These are phyloP conservation scores for Russula sp. DNA, from an alignment of 768 basidiomycete species.

Conservation along the genomic window DNA sequence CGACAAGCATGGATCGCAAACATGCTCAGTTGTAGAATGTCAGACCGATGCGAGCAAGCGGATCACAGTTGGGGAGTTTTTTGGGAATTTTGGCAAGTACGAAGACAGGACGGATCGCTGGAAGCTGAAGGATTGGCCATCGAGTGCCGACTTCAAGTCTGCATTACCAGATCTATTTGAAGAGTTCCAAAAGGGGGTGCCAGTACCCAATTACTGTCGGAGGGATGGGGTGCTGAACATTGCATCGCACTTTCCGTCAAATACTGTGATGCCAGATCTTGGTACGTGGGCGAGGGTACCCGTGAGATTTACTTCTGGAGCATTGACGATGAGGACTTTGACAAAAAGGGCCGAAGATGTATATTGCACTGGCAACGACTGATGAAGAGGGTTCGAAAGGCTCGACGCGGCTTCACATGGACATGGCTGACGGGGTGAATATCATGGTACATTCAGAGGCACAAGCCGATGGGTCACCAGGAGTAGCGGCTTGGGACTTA, in stretches of 20 bases:
- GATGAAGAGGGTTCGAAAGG: slow-evolving; percentile 61
- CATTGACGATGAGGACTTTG: neutral
- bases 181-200: slow-evolving; percentile 77
- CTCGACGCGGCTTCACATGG: slow-evolving; percentile 83
- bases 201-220: slow-evolving; percentile 84
- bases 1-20: slow-evolving; percentile 52
- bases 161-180: slow-evolving; percentile 80
- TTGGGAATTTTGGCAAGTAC: slow-evolving; percentile 66
- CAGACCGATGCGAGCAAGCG: slow-evolving; percentile 59
- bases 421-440: slow-evolving; percentile 85
- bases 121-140: slow-evolving; percentile 95
- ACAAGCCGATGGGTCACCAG: slow-evolving; percentile 50
- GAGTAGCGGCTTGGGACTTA: slow-evolving; percentile 89
- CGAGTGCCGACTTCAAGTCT: slow-evolving; percentile 74
- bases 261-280: slow-evolving; percentile 72
- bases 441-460: slow-evolving; percentile 70
- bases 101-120: slow-evolving; percentile 47
- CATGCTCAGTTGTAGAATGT: slow-evolving; percentile 74
- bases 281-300: slow-evolving; percentile 37
- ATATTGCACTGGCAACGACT: slow-evolving; percentile 69
- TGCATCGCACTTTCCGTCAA: slow-evolving; percentile 80
- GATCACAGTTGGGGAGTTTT: slow-evolving; percentile 72
- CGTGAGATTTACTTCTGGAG: neutral
- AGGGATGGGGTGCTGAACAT: slow-evolving; percentile 86
- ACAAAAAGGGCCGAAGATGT: slow-evolving; percentile 40